Evolutionary conservation across 345 rosid genomes (phyloP).

Genomic region (Noccaea bulbosa): DNA sequence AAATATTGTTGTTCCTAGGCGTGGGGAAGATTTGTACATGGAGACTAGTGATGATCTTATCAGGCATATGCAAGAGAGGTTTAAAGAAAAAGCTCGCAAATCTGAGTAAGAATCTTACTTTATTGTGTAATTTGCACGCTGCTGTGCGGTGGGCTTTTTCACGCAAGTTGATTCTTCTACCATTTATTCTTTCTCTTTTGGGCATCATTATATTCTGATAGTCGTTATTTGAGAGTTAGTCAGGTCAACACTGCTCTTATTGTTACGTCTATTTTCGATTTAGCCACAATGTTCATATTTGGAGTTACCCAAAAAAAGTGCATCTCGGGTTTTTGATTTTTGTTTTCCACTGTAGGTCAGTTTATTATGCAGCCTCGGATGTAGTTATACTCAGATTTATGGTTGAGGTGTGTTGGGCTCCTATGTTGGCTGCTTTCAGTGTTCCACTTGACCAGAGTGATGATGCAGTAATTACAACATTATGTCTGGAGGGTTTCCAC

Average conservation of each 20-base stretch:
- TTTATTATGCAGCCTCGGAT: conserved; percentile 99
- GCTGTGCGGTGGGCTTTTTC: conserved; percentile 30
- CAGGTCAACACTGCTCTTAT: conserved; percentile 23
- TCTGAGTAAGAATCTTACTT: conserved; percentile 78
- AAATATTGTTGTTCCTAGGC: conserved; percentile 96
- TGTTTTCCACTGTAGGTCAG: conserved; percentile 79
- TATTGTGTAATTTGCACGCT: conserved; percentile 12
- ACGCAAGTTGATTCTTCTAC: conserved; percentile 24
- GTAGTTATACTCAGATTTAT: conserved; percentile 94
- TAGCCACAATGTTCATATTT: neutral
- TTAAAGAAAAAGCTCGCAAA: conserved; percentile 97
- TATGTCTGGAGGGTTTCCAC: conserved; percentile 96
- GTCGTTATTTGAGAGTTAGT: conserved; percentile 23
- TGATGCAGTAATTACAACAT: conserved; percentile 77
- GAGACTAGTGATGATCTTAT: conserved; percentile 97
- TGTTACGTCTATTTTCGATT: neutral
- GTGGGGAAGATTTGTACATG: conserved; percentile 75
- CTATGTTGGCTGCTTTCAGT: conserved; percentile 99
- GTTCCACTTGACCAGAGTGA: conserved; percentile 99
- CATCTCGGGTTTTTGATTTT: conserved; percentile 34
- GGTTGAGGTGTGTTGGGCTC: conserved; percentile 99
- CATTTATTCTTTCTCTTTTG: conserved; percentile 16
- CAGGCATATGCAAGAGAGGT: conserved; percentile 97
- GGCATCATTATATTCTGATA: conserved; percentile 31
- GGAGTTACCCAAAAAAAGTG: conserved; percentile 11